Evolutionary conservation across 805 yeast genomes (phyloP).

Genomic region (Pichia cabralensis): DNA sequence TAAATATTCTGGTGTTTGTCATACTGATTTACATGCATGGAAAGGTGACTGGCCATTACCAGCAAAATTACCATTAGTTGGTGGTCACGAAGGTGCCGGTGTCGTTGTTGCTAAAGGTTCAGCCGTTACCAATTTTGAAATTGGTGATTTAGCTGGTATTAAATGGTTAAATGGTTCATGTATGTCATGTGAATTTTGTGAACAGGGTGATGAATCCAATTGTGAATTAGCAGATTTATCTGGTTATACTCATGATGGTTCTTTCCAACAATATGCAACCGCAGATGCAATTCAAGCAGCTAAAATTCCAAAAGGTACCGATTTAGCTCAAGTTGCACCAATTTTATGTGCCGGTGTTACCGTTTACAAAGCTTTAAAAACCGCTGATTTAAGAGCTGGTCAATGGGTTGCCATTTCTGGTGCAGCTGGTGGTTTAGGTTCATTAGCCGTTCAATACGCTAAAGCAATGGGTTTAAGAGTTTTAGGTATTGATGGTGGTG

Average conservation of each 20-base stretch:
- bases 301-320: conserved; percentile 34
- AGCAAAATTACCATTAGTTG: conserved; percentile 50
- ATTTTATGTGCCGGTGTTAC: conserved; percentile 46
- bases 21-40: conserved; percentile 69
- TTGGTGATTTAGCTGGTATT: conserved; percentile 60
- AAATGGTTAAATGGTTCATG: conserved; percentile 66
- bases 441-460: conserved; percentile 41
- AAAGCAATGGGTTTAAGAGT: conserved; percentile 41
- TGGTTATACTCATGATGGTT: conserved; percentile 67
- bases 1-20: conserved; percentile 68
- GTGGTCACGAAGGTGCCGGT: conserved; percentile 73
- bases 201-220: conserved; percentile 48
- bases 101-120: conserved; percentile 55
- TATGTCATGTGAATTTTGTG: conserved; percentile 55
- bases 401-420: conserved; percentile 45
- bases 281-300: conserved; percentile 46
- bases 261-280: conserved; percentile 45
- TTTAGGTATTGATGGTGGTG: conserved; percentile 40
- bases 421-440: conserved; percentile 45
- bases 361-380: conserved; percentile 44
- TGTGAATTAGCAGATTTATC: conserved; percentile 62
- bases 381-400: conserved; percentile 36
- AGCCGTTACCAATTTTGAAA: conserved; percentile 46
- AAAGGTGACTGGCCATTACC: conserved; percentile 63
- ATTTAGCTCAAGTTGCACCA: conserved; percentile 39